Conservation (phyloP, 768 basidiomycete genomes). For the Kwoniella botswanensis region DNA sequence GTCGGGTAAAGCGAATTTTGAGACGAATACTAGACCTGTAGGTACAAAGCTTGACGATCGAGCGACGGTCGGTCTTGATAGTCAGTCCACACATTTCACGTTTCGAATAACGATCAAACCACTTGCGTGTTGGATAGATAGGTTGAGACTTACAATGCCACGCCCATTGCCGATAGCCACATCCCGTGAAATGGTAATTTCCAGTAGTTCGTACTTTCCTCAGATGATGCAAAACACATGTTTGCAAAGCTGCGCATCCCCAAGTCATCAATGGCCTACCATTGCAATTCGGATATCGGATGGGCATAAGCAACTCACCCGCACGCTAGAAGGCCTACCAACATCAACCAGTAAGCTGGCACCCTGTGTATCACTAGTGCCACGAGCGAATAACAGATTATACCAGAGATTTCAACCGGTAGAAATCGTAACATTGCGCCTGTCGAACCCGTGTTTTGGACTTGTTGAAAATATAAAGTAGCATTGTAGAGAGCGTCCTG, state of each 20-base stretch:
- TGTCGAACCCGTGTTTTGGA: slow-evolving; percentile 13
- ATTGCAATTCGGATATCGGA: too few relatives aligned
- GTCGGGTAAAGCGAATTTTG: slow-evolving; percentile 38
- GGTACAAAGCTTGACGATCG: slow-evolving; percentile 42
- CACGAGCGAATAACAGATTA: slow-evolving; percentile 42
- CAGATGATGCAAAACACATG: slow-evolving; percentile 39
- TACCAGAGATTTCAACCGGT: slow-evolving; percentile 41
- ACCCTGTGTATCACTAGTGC: slow-evolving; percentile 48
- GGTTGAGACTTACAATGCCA: slow-evolving; percentile 41
- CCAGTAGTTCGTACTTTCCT: slow-evolving; percentile 42
- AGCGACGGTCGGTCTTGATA: background rate
- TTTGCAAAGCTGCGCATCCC: slow-evolving; percentile 27
- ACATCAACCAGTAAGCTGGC: slow-evolving; percentile 49
- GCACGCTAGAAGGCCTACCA: slow-evolving; percentile 48
- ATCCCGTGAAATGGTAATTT: slow-evolving; percentile 32
- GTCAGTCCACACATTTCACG: too few relatives aligned
- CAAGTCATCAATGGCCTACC: background rate
- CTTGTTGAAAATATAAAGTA: slow-evolving; percentile 24
- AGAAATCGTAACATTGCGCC: slow-evolving; percentile 35
- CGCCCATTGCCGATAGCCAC: slow-evolving; percentile 43
- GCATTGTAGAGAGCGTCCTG: slow-evolving; percentile 21
- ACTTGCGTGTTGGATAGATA: slow-evolving; percentile 16
- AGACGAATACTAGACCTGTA: slow-evolving; percentile 46
- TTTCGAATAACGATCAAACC: background rate
- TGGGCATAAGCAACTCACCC: slow-evolving; percentile 33